Base-by-base conservation (phyloP, 2,329 filamentous ascomycete species). In the Diaporthe velutina region DNA sequence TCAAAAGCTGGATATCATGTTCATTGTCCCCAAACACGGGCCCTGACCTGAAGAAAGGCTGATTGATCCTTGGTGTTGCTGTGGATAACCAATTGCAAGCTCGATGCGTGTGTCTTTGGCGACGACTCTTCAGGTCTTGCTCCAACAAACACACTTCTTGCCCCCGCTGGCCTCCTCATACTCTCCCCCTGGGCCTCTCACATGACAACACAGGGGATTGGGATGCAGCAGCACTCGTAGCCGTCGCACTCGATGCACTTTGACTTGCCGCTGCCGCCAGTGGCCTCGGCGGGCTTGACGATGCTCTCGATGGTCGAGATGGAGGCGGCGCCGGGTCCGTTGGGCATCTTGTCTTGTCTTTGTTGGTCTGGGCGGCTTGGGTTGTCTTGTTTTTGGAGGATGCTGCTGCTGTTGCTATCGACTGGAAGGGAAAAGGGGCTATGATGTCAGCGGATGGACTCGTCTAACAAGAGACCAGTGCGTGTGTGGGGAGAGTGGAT, bases 161-260 rank as follows among this genome's bases (percentile, higher is more conserved):
- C 3, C 9, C 45, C 45, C 3, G 9, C 8, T 3, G 2, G 3
- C 30, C 28, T 6, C 2, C 4, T 17, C 3, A 17, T 22, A 1
- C 2, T 57, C 28, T 6, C 1, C 4, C 19, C 50, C 30, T 33
- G 6, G 45, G 22, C 28, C 58, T 54, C 48, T 83, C 80, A 89
- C 84, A 90, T 86, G 50, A 90, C 84, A 12, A 83, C 84, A 77
- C 88, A 90, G 30, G 87, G 87, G 71, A 85, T 85, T 0, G 86
- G 85, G 74, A 90, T 88, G 79, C 88, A 90, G 80, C 88, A 90
- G 80, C 88, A 90, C 68, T 88, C 83, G 77, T 83, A 86, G 50
- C 85, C 87, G 76, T 85, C 87, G 77, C 87, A 89, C 78, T 88
- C 84, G 75, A 89, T 83, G 78, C 88, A 89, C 74, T 84, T 85